Evolutionary conservation across 768 basidiomycete genomes (phyloP), one percentile per base, ranked within the genome.

Genomic region (Tricholoma terreum): DNA sequence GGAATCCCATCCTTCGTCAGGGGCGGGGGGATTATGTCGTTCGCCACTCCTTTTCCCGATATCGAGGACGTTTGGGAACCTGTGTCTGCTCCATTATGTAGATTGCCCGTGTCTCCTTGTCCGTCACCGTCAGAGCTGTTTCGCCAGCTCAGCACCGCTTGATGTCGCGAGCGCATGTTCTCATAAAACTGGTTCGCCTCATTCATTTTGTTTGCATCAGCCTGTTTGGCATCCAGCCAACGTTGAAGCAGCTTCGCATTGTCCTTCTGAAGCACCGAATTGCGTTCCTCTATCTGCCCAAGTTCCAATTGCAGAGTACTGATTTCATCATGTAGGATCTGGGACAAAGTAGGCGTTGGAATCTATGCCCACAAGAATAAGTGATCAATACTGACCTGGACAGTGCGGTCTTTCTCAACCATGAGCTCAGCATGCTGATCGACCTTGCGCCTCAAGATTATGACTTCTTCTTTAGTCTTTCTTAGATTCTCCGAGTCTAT

Each of bases 291-390:
- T 22, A 96, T 86, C 66, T 96, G 92, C 43, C 87, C 84, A 11
- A 98, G 83, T 71, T 99, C 96, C 50, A 99, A 81, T 57, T 92
- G 89, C 45, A 94, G 81, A 1, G 96, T 93, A 62, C 85, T 87
- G 75, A 96, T 90, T 74, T 99, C 96, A 71, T 99, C 96, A 65
- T 95, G 90, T 14, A 98, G 81, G 54, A 92, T 88, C 95, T 97
- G 68, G 14, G 51, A 50, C 22, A 34, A 19, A 56, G 35, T 42
- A 38, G 51, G 45, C 7, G 27, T 54, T 54, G 57, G 63, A 31
- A 8, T 8, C 17, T 8, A 15, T 3, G 24, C n/a, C 15, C 14
- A 31, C n/a, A 9, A 22, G 8, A 31, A 45, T 24, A 42, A 17
- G 3, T 33, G 19, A 33, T 22, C 48, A n/a, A 45, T 55, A 80